These are phyloP conservation scores for Magnolia changhungtana DNA, from an alignment of 164 flowering plant species.

Conservation along the genomic window DNA sequence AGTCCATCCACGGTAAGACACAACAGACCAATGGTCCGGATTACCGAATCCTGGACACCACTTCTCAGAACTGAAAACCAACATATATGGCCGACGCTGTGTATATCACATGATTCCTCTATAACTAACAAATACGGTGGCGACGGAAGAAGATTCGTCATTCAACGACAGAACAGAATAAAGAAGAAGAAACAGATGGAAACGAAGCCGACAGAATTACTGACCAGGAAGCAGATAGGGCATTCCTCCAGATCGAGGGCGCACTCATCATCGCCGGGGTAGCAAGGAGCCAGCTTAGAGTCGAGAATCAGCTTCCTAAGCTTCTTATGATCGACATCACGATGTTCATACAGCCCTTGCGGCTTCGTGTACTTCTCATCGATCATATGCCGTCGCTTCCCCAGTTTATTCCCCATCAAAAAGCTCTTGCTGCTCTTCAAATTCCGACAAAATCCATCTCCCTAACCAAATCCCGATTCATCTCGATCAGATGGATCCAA, in stretches of 20 bases:
- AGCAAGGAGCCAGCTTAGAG: constrained; percentile 94
- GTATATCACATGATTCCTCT: no score
- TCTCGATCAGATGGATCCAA: not conserved
- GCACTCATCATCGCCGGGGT: constrained; percentile 81
- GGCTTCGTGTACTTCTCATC: constrained; percentile 92
- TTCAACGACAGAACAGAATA: constrained; percentile 2
- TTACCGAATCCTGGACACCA: not conserved
- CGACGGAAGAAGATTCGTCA: no score
- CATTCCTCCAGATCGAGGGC: constrained; percentile 77
- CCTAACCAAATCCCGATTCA: not conserved
- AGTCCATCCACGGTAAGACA: not conserved
- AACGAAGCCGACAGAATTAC: constrained; percentile 13
- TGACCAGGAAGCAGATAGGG: constrained; percentile 95
- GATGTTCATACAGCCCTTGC: constrained; percentile 81
- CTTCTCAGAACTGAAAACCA: not conserved
- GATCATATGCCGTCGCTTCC: constrained; percentile 72
- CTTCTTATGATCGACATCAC: constrained; percentile 92
- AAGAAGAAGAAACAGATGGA: not conserved
- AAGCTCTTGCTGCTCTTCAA: not conserved
- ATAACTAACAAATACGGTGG: no score
- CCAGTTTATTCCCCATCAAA: constrained; percentile 90
- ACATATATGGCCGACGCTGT: not conserved
- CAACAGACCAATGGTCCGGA: not conserved
- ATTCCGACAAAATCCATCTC: not conserved
- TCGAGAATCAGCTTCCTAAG: constrained; percentile 89